Evolutionary conservation across 352 stramenopile genomes (phyloP), one percentile per base, ranked within the genome.

Genomic region (Phytopythium oedochilum): DNA sequence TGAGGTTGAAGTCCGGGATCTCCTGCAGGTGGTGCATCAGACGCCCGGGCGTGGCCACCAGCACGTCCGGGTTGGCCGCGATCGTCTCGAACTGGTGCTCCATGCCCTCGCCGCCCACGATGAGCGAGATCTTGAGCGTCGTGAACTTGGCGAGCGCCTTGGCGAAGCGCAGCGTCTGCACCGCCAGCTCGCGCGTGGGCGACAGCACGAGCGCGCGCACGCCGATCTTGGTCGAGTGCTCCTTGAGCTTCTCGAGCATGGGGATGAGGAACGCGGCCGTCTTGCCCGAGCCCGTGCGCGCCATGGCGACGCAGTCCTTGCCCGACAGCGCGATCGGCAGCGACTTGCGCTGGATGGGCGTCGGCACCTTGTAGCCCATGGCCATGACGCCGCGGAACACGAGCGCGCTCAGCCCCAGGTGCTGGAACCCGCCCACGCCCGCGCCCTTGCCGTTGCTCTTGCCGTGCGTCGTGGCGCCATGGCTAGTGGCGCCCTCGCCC

Each of bases 301-400:
- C 97, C 97, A 99, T 99, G 45, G 97, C 96, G 12, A 99, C 95
- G 20, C 98, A 89, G 79, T 99, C 97, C 31, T 94, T 91, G 40
- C 97, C 97, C 5, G 91, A 96, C 7, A 99, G 78, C 23, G 98
- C 81, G 26, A 99, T 85, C 20, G 97, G 97, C 47, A 99, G 75
- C 61, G 95, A 95, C 73, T 99, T 99, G 55, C 96, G 88, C 74
- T 99, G 97, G 47, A 99, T 99, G 17, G 97, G 97, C 35, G 98
- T 99, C 31, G 98, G 97, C 53, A 97, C 89, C 54, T 97, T 97
- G 75, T 98, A 98, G 40, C 92, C 92, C 89, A 98, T 97, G 51
- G 75, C 78, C 74, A 97, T 94, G 57, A 98, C 73, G 42, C 82
- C 91, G 20, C 80, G 78, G 56, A 95, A 93, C 46, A 96, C 73